Evolutionary conservation across 768 basidiomycete species (phyloP), one percentile per base, ranked within the genome.

Genomic region (Candolleomyces eurysporus): DNA sequence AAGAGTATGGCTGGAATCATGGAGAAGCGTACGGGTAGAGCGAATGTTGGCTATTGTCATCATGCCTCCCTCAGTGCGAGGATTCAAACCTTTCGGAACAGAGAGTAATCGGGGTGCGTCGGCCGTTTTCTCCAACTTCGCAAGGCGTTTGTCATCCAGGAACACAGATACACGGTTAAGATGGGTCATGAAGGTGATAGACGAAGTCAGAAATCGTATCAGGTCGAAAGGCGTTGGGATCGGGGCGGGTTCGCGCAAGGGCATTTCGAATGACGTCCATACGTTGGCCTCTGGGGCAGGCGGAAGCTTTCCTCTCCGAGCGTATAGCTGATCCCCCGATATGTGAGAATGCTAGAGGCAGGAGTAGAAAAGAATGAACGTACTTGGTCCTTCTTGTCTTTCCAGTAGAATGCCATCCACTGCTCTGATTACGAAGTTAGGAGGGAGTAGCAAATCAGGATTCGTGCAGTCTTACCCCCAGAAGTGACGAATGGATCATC

Each of bases 351-450:
- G 54, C 52, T 22, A 54, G 36, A n/a, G 13, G 32, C 19, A 51
- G 45, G 13, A 5, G 56, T n/a, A 54, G n/a, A 7, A 31, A 21
- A n/a, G 54, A 10, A 16, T 7, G 16, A 7, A 59, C 72, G 40
- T 64, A 89, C 88, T 78, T 95, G 93, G 68, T 95, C 93, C 67
- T 91, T 92, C 67, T 90, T 90, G 68, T 91, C 92, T 70, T 94
- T 95, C 94, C 94, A 98, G 71, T 96, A 92, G 71, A 97, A 98
- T 0, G 88, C 90, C 94, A 96, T 96, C 86, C 93, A 94, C 69
- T 91, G 84, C 36, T 86, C 94, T 83, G 70, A 63, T 53, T 72
- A 64, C 26, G 45, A 62, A 32, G 22, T 56, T 5, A 56, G 39
- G 21, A 39, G 56, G 19, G 48, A 50, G 31, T 9, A 16, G 13